Percentiles rank a stretch among this genome's conserved stretches.
These are phyloP conservation scores for rapeseed (Brassica napus) DNA, from an alignment of 345 rosid genomes.

Conservation along the genomic window Da-Ae NC_063441.1:21730501-21731000, in stretches of 20 bases:
- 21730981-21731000: not conserved
- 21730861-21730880: not conserved
- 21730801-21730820: not conserved
- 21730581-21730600: too few relatives aligned
- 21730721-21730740: not conserved
- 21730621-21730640: conserved; percentile 18
- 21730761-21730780: not conserved
- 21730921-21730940: not conserved
- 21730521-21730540: too few relatives aligned
- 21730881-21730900: not conserved
- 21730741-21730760: not conserved
- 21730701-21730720: not conserved
- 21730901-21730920: not conserved
- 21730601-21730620: not conserved
- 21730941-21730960: not conserved
- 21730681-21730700: not conserved
- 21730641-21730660: conserved; percentile 8
- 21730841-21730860: not conserved
- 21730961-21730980: not conserved
- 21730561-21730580: too few relatives aligned
- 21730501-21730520: too few relatives aligned
- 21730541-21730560: not conserved
- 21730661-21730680: not conserved
- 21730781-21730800: not conserved
- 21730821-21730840: not conserved